Evolutionary conservation across 495 filamentous ascomycete species (phyloP).

Genomic region (Aspergillus ellipticus): DNA sequence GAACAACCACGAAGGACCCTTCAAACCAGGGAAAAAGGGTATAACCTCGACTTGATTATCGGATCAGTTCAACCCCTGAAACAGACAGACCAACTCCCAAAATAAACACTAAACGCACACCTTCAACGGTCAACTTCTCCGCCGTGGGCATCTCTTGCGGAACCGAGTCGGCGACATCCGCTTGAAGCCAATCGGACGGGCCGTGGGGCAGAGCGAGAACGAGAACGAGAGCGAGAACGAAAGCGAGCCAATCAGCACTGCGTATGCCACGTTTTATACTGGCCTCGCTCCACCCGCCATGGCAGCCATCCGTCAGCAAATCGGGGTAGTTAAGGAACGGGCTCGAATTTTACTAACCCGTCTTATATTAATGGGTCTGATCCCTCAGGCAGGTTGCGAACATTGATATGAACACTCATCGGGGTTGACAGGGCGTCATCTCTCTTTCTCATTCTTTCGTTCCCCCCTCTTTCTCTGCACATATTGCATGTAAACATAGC

Average conservation of each 20-base stretch:
- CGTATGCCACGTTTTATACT: conserved; percentile 8
- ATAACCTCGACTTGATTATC: no score
- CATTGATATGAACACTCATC: not conserved
- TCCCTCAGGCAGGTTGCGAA: not conserved
- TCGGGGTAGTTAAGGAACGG: not conserved
- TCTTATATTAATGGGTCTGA: conserved; percentile 1
- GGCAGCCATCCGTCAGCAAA: conserved; percentile 1
- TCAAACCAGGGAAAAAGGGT: no score
- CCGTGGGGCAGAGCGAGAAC: conserved; percentile 15
- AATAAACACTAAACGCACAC: no score
- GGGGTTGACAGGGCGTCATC: not conserved
- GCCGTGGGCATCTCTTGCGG: no score
- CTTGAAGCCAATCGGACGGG: not conserved
- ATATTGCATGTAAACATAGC: not conserved
- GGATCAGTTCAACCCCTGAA: no score
- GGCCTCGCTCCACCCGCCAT: conserved; percentile 9
- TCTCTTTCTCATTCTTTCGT: not conserved
- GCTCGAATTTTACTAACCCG: not conserved
- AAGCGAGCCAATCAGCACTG: conserved; percentile 23
- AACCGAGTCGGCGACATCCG: not conserved
- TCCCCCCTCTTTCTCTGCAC: conserved; percentile 1
- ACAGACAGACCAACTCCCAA: no score
- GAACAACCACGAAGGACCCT: no score
- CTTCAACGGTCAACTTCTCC: no score
- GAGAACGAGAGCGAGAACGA: conserved; percentile 26